These are phyloP conservation scores for Lentinus brumalis DNA, from an alignment of 768 basidiomycete genomes.

Conservation along the genomic window DNA sequence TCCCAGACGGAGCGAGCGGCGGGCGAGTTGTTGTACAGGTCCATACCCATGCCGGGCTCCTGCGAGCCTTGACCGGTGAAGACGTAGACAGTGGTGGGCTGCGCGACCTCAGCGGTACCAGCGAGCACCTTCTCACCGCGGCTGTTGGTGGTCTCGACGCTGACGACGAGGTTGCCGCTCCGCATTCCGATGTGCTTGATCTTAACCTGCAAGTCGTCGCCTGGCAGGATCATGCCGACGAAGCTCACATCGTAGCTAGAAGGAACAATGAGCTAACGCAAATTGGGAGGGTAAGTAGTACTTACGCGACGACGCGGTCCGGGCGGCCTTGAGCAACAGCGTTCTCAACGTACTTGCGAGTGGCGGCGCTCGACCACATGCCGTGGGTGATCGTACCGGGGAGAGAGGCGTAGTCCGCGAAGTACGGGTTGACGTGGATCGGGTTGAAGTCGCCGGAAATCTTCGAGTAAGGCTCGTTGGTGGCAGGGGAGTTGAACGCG, in stretches of 20 bases:
- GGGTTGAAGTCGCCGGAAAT: constrained; percentile 99
- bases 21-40: constrained; percentile 89
- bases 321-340: constrained; percentile 92
- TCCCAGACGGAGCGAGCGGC: constrained; percentile 98
- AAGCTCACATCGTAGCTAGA: constrained; percentile 89
- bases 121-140: constrained; percentile 90
- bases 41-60: constrained; percentile 99
- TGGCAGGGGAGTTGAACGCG: constrained; percentile 79
- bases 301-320: constrained; percentile 85
- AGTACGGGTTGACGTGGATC: constrained; percentile 98
- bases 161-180: constrained; percentile 90
- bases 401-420: constrained; percentile 89
- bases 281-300: constrained; percentile 16
- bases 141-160: constrained; percentile 82
- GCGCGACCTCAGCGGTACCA: constrained; percentile 91
- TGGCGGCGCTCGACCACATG: constrained; percentile 95
- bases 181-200: constrained; percentile 91
- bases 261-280: constrained; percentile 2
- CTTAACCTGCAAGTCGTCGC: constrained; percentile 82
- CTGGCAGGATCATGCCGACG: constrained; percentile 95
- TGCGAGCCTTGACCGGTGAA: constrained; percentile 99
- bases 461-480: constrained; percentile 94
- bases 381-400: constrained; percentile 98
- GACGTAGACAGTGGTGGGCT: constrained; percentile 91
- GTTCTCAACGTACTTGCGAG: constrained; percentile 88